Evolutionary conservation across 805 yeast genomes (phyloP), one percentile per base, ranked within the genome.

Genomic region (Isabelozyma rhagii): DNA sequence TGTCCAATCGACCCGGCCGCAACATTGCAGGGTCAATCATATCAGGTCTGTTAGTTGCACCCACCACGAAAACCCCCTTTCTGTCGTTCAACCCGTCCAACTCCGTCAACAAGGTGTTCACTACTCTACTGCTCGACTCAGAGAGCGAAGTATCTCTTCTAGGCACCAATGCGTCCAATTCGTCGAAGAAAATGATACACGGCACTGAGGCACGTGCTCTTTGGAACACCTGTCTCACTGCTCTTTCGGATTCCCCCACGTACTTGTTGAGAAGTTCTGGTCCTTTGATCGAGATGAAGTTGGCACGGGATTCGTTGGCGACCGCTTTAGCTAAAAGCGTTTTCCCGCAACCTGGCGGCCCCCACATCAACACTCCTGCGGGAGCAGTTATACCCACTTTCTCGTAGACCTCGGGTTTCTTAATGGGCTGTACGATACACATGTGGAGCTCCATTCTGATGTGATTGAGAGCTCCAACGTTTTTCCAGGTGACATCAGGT

Each of bases 301-400:
- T 94, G 10, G 98, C 98, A 47, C 96, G 80, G 0, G 97, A 90
- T 68, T 94, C 98, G 64, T 93, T 93, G 9, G 99, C 99, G 3
- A 94, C 98, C 2, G 99, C 99, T 62, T 94, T 94, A 0, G 98
- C 98, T 28, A 94, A 74, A 45, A 94, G 75, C 0, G 99, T 94
- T 64, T 94, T 94, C 78, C 99, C 99, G 72, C 98, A 94, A 38
- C 99, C 99, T 3, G 99, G 99, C 1, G 99, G 99, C 0, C 99
- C 99, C 99, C 99, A 94, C 77, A 94, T 80, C 25, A 94, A 71
- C 1, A 94, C 99, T 50, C 99, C 99, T 0, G 97, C 91, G 2
- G 98, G 98, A 0, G 97, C 97, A 48, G 90, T 83, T 41, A 94
- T 92, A 67, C 99, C 99, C 9, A 92, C 97, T 51, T 84, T 83